Evolutionary conservation across 257 asterid genomes (phyloP).

Genomic region (Galeopsis tetrahit): DNA sequence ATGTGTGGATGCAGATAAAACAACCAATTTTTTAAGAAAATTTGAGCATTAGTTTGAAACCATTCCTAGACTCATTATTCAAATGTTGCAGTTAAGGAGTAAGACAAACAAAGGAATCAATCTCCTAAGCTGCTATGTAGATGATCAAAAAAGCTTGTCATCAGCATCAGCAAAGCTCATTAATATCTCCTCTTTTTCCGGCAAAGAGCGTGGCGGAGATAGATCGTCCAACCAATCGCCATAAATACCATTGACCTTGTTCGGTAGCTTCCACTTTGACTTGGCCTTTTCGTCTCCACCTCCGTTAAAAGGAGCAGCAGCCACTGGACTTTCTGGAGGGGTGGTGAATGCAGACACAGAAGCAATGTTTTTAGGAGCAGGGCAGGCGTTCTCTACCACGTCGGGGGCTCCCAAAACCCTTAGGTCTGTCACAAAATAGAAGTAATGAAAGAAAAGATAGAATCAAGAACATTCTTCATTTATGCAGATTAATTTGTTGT

Average conservation of each 20-base stretch:
- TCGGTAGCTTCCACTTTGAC: conserved; percentile 56
- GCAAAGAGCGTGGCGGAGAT: conserved; percentile 49
- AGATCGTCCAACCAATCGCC: conserved; percentile 75
- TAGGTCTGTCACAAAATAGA: conserved; percentile 45
- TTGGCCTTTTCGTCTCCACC: conserved; percentile 40
- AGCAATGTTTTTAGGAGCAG: conserved; percentile 39
- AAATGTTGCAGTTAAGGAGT: background rate
- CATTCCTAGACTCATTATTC: conserved; percentile 12
- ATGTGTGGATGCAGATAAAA: no score
- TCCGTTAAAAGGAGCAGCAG: conserved; percentile 33
- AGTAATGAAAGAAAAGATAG: background rate
- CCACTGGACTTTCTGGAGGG: conserved; percentile 30
- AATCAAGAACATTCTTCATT: no score
- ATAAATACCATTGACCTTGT: conserved; percentile 61
- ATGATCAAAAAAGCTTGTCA: background rate
- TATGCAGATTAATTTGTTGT: no score
- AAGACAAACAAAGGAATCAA: background rate
- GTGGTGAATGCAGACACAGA: conserved; percentile 26
- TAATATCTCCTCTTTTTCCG: conserved; percentile 27
- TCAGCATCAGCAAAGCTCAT: conserved; percentile 23
- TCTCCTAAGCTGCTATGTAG: background rate
- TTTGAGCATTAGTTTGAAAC: background rate
- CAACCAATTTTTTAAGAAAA: no score
- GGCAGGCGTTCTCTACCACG: conserved; percentile 28
- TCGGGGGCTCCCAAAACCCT: conserved; percentile 29